Evolutionary conservation across 495 filamentous ascomycete species (phyloP).

Genomic region (Tuber aestivum): DNA sequence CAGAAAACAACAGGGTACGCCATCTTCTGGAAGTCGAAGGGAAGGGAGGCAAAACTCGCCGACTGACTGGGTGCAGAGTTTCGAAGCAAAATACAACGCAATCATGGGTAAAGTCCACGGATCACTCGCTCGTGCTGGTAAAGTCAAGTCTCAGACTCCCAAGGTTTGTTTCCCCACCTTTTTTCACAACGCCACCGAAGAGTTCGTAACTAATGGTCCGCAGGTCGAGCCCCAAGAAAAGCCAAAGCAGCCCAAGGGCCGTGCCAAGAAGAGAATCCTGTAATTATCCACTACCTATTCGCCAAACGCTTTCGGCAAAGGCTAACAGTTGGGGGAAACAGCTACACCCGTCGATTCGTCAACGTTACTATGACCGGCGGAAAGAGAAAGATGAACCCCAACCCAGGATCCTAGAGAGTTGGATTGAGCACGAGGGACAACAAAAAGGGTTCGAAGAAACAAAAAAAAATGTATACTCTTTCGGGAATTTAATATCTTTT

Average conservation of each 20-base stretch:
- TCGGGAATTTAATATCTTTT: conserved; percentile 17
- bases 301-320: too few species aligned
- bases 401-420: conserved; percentile 50
- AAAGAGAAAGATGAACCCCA: conserved; percentile 91
- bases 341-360: conserved; percentile 98
- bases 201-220: conserved; percentile 24
- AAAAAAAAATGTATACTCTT: conserved; percentile 10
- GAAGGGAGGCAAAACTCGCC: neutral
- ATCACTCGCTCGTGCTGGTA: conserved; percentile 93
- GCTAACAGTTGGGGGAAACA: conserved; percentile 52
- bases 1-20: neutral
- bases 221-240: conserved; percentile 88
- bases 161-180: conserved; percentile 55
- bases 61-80: neutral
- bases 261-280: conserved; percentile 91
- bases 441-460: conserved; percentile 22
- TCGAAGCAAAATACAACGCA: conserved; percentile 44
- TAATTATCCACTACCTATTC: conserved; percentile 15
- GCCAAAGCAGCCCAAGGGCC: conserved; percentile 91
- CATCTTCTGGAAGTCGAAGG: neutral
- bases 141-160: conserved; percentile 87
- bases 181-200: conserved; percentile 17
- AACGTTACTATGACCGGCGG: conserved; percentile 98
- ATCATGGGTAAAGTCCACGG: conserved; percentile 89
- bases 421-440: neutral